Percentiles rank a stretch among this genome's conserved stretches.
These are phyloP conservation scores for Hamamelis virginiana DNA, from an alignment of 164 flowering plant genomes.

Conservation along the genomic window DNA sequence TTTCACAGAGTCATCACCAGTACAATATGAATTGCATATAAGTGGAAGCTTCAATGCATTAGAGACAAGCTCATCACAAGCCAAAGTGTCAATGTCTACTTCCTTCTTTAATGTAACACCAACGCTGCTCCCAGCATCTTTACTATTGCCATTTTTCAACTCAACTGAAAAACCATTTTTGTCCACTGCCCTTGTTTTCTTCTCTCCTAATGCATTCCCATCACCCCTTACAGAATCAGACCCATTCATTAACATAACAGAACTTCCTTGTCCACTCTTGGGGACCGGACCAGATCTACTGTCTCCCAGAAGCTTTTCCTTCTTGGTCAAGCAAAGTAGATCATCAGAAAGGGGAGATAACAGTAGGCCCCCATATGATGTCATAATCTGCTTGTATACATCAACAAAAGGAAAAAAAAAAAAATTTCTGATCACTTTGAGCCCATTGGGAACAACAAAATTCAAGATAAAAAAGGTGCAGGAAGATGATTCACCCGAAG, in stretches of 20 bases:
- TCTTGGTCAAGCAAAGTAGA: slow-evolving; percentile 39
- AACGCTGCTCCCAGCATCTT: slow-evolving; percentile 11
- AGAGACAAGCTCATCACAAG: slow-evolving; percentile 9
- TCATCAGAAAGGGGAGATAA: slow-evolving; percentile 70
- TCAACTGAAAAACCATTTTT: slow-evolving; percentile 21
- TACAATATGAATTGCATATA: slow-evolving; percentile 7
- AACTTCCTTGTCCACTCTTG: slow-evolving; percentile 10
- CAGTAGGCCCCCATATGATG: slow-evolving; percentile 41
- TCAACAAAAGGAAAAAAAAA: too few species aligned
- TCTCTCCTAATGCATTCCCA: slow-evolving; percentile 23
- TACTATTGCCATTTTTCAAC: slow-evolving; percentile 18
- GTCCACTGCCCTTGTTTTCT: slow-evolving; percentile 28
- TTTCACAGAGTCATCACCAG: slow-evolving; percentile 18
- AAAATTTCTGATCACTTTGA: background rate
- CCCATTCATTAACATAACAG: slow-evolving; percentile 8
- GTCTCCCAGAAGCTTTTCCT: slow-evolving; percentile 8
- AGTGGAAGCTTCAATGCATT: slow-evolving; percentile 9
- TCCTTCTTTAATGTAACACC: slow-evolving; percentile 26
- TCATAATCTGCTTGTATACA: slow-evolving; percentile 82
- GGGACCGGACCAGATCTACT: slow-evolving; percentile 6
- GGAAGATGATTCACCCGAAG: slow-evolving; percentile 48
- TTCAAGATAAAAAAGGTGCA: too few species aligned
- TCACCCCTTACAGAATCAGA: slow-evolving; percentile 17
- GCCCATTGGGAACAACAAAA: background rate
- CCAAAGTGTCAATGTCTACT: slow-evolving; percentile 22